phyloP scores from a whole-genome alignment of 805 yeast species.

The Lipomyces yamadae region DNA sequence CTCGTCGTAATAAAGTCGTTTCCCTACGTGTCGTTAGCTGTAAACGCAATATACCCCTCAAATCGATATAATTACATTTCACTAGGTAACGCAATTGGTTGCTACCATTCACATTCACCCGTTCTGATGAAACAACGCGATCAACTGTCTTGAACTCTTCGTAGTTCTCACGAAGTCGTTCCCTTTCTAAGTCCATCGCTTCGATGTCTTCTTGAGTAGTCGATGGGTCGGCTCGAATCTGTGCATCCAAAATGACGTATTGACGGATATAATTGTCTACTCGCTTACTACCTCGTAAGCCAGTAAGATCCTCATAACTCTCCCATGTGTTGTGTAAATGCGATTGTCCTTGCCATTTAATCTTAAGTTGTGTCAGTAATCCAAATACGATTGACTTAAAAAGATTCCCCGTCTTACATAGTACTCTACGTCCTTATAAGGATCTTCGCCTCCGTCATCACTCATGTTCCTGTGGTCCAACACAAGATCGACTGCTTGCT shows the following conservation, averaged over 20 bases:
- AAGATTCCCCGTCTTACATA: constrained; percentile 48
- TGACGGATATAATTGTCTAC: constrained; percentile 89
- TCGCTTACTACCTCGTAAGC: constrained; percentile 75
- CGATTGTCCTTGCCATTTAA: constrained; percentile 87
- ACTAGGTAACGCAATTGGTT: constrained; percentile 71
- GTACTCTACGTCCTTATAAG: constrained; percentile 44
- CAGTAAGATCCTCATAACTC: constrained; percentile 54
- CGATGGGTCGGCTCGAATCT: constrained; percentile 74
- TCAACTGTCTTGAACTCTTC: constrained; percentile 86
- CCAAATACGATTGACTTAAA: constrained; percentile 53
- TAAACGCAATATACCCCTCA: neutral
- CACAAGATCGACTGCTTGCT: constrained; percentile 54
- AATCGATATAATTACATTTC: constrained; percentile 58
- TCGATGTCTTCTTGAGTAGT: constrained; percentile 92
- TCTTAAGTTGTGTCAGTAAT: constrained; percentile 40
- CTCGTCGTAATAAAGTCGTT: constrained; percentile 87
- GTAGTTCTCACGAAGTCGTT: constrained; percentile 79
- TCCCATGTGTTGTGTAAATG: constrained; percentile 98
- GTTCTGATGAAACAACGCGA: constrained; percentile 83
- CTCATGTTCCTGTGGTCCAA: constrained; percentile 58
- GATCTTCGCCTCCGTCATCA: constrained; percentile 34
- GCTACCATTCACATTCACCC: constrained; percentile 52
- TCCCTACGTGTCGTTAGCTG: constrained; percentile 48
- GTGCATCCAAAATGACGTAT: constrained; percentile 70
- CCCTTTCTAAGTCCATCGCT: constrained; percentile 88